phyloP scores from a whole-genome alignment of 768 basidiomycete species.

The Lactifluus volemus region DNA sequence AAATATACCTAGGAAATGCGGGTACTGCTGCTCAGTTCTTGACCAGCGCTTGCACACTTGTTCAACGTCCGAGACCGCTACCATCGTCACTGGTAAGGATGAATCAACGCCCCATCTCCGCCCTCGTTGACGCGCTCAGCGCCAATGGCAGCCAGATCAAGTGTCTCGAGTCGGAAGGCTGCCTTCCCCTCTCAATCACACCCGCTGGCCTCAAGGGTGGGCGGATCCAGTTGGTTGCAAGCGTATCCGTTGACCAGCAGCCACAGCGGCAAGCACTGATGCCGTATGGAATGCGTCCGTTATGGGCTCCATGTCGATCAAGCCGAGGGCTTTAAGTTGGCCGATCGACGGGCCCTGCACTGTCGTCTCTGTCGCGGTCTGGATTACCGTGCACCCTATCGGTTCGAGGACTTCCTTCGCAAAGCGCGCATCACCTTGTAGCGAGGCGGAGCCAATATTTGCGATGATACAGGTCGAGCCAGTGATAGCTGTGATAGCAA shows the following conservation, averaged over 20 bases:
- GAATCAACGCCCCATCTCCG: conserved; percentile 97
- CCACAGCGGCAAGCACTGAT: conserved; percentile 83
- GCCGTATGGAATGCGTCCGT: conserved; percentile 99
- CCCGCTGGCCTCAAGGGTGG: conserved; percentile 79
- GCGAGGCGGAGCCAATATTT: conserved; percentile 82
- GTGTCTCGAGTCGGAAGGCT: conserved; percentile 74
- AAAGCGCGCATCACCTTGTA: conserved; percentile 97
- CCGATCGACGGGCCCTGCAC: conserved; percentile 85
- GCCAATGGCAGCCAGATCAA: conserved; percentile 72
- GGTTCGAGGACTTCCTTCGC: conserved; percentile 87
- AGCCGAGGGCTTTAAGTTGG: conserved; percentile 70
- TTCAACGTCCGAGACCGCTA: conserved; percentile 43
- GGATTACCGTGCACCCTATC: conserved; percentile 90
- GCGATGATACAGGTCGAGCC: conserved; percentile 91
- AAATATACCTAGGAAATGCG: conserved; percentile 93
- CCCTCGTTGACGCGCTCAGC: conserved; percentile 82
- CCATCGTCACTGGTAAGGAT: conserved; percentile 97
- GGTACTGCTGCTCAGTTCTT: conserved; percentile 98
- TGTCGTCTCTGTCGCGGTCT: conserved; percentile 83
- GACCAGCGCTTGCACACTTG: conserved; percentile 90
- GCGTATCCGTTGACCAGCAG: conserved; percentile 51
- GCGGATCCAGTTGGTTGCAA: conserved; percentile 73
- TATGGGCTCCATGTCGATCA: conserved; percentile 99
- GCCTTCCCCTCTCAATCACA: conserved; percentile 80
- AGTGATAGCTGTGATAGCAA: conserved; percentile 94